phyloP scores from a whole-genome alignment of 768 basidiomycete species.

The Podaxis sp. region DNA sequence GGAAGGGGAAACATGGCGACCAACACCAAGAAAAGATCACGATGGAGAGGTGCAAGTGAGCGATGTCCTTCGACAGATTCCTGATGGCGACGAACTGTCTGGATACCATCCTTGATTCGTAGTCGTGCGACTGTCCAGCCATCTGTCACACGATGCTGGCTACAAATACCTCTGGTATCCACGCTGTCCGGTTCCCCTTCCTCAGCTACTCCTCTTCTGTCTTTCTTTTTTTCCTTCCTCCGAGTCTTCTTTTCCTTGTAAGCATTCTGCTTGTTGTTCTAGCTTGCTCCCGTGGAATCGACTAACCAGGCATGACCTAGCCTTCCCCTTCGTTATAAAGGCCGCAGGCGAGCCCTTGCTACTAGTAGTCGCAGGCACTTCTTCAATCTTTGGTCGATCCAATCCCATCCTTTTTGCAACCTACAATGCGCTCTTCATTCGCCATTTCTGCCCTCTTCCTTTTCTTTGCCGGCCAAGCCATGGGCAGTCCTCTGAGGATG shows the following conservation, averaged over 20 bases:
- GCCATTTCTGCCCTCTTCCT: constrained; percentile 38
- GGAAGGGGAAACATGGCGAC: constrained; percentile 18
- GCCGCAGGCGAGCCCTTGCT: constrained; percentile 34
- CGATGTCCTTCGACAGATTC: neutral
- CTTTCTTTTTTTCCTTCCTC: constrained; percentile 19
- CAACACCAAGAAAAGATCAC: constrained; percentile 11
- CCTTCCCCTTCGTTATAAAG: constrained; percentile 18
- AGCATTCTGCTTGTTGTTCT: neutral
- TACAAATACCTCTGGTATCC: constrained; percentile 20
- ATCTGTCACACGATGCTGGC: constrained; percentile 3
- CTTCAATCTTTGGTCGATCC: constrained; percentile 14
- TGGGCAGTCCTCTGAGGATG: constrained; percentile 33
- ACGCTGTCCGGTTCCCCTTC: constrained; percentile 1
- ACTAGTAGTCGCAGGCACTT: constrained; percentile 19
- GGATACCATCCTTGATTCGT: neutral
- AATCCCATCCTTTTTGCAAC: constrained; percentile 13
- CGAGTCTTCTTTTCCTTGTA: constrained; percentile 9
- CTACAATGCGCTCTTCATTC: constrained; percentile 45
- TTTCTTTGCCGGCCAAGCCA: constrained; percentile 42
- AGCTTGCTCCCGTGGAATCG: neutral
- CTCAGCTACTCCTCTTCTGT: constrained; percentile 14
- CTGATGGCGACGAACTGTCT: neutral
- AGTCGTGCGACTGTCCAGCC: constrained; percentile 6
- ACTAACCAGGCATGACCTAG: constrained; percentile 19
- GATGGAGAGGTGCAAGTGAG: neutral